Conservation (phyloP, 768 basidiomycete species). For the Boletellus ananiceps region DNA sequence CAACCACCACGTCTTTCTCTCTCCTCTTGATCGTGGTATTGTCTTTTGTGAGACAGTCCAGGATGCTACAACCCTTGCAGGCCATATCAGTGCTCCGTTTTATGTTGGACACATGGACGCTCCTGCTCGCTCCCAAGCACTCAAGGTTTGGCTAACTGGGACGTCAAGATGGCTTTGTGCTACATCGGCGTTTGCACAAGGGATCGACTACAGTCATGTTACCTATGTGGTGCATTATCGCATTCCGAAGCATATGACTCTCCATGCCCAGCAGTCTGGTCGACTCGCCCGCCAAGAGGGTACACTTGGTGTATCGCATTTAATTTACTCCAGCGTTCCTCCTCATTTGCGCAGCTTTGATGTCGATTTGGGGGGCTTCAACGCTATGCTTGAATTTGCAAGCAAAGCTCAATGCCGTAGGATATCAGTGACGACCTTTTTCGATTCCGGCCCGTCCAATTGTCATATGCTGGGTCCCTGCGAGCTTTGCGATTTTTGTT, state of each 20-base stretch:
- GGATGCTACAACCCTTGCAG: background rate
- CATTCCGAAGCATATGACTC: constrained; percentile 3
- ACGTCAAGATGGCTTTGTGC: constrained; percentile 4
- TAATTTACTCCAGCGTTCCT: background rate
- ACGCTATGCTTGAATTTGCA: background rate
- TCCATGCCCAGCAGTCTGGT: constrained; percentile 5
- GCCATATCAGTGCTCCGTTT: background rate
- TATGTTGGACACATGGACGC: background rate
- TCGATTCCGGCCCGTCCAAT: background rate
- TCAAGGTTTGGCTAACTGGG: background rate
- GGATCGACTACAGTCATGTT: constrained; percentile 2
- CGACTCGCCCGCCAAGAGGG: background rate
- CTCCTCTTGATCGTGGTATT: background rate
- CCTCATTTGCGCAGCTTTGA: background rate
- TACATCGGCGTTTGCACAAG: constrained; percentile 4
- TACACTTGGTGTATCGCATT: background rate
- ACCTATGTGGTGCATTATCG: constrained; percentile 5
- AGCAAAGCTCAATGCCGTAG: background rate
- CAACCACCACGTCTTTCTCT: background rate
- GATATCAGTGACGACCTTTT: background rate
- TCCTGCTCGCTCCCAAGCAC: background rate
- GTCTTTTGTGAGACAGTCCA: background rate
- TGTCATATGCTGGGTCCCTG: background rate
- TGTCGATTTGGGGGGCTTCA: background rate
- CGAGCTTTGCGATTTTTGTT: constrained; percentile 1